A percentile compares a stretch with the other conserved stretches of the same genome.
Evolutionary conservation across 441 rosid species (phyloP).

Genomic region (Capsella rubella): DNA sequence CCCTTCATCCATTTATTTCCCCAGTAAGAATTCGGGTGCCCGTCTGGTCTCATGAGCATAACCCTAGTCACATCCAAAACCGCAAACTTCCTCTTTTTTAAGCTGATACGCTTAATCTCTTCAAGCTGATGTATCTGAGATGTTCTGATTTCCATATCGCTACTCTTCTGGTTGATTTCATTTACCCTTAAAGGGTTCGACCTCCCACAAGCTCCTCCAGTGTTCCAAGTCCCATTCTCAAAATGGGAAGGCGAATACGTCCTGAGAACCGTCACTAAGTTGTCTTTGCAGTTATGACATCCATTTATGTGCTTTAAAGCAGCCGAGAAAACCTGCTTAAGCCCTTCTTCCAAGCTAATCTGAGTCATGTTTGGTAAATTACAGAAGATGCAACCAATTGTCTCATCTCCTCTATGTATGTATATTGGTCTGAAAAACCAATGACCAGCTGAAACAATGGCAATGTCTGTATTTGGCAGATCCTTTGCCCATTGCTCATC

Average conservation of each 20-base stretch:
- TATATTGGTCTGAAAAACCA: conserved; percentile 74
- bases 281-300: conserved; percentile 48
- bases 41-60: conserved; percentile 79
- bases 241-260: conserved; percentile 79
- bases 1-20: conserved; percentile 63
- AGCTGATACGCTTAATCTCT: conserved; percentile 43
- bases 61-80: conserved; percentile 65
- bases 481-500: conserved; percentile 55
- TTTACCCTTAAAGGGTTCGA: conserved; percentile 47
- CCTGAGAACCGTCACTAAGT: conserved; percentile 54
- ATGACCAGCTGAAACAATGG: conserved; percentile 66
- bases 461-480: conserved; percentile 55
- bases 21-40: conserved; percentile 67
- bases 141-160: conserved; percentile 54
- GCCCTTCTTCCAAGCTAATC: conserved; percentile 42
- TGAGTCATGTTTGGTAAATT: conserved; percentile 51
- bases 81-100: conserved; percentile 46
- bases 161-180: conserved; percentile 29
- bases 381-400: conserved; percentile 71
- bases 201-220: conserved; percentile 66
- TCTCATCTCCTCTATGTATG: conserved; percentile 48
- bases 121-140: conserved; percentile 55
- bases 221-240: conserved; percentile 76
- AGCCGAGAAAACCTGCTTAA: conserved; percentile 51
- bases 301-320: conserved; percentile 53